Evolutionary conservation across 345 rosid genomes (phyloP), one percentile per base, ranked within the genome.

Genomic region (Turritis glabra): DNA sequence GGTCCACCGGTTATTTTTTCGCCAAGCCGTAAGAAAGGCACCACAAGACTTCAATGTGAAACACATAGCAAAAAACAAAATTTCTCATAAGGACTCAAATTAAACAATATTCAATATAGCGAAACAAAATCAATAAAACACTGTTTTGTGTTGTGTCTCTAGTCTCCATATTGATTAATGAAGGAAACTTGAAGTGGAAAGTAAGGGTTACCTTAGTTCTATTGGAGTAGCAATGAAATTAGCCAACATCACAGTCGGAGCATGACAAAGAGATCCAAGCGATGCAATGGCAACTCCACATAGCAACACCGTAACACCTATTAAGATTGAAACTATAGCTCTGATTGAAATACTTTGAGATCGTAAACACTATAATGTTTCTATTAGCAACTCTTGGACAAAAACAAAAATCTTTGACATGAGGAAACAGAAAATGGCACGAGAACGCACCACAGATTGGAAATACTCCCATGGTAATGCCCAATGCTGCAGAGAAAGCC

Each of bases 11-110:
- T 62, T 12, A 94, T 35, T 35, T 61, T 56, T 82, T 94, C 97
- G 5, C 97, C 98, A 58, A 94, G 80, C 38, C 98, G 96, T 87
- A 94, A 81, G 89, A 94, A 94, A 27, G 98, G 98, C 60, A 94
- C 85, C 53, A 94, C 67, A 70, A 94, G 88, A 78, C 98, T 94
- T 74, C 71, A 73, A 78, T 41, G 50, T 13, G 62, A 76, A 74
- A 78, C 10, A 78, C 10, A 46, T 3, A 30, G 8, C 23, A 56
- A 29, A 67, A 58, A 81, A 65, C 80, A 69, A 62, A 61, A 59
- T 18, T 12, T 75, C 25, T 29, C 64, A 51, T 32, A 68, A 60
- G 50, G 3, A 18, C 12, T 4, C 27, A 29, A 8, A 41, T 30
- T 13, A n/a, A n/a, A n/a, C n/a, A n/a, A n/a, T n/a, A n/a, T n/a